Evolutionary conservation across 2,329 filamentous ascomycete genomes (phyloP), one percentile per base, ranked within the genome.

Genomic region (Paramyrothecium roridum): DNA sequence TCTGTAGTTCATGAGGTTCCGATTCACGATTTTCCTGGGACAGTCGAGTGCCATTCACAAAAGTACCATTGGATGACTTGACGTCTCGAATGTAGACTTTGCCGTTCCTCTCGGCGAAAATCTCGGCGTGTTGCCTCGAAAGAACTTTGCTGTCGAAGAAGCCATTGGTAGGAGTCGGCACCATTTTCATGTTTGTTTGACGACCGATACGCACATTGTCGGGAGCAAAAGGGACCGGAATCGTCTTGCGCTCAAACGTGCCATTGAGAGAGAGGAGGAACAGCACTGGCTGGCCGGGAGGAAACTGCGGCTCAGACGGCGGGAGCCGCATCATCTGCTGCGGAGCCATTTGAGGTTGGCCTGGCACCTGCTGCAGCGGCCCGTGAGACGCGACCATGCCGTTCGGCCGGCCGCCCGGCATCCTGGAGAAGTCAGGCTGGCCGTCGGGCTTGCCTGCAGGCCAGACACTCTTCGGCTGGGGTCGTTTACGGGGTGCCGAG

Each of bases 131-230:
- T 70, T 97, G 92, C 65, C 95, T 84, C 43, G 95, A 98, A 22
- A 99, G 82, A 23, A 99, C 95, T 73, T 99, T 99, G 52, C 93
- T 98, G 72, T 99, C 95, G 67, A 99, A 99, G 73, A 90, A 99
- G 37, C 95, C 95, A 73, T 99, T 99, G 57, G 87, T 76, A 1
- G 91, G 87, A 1, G 93, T 96, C 0, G 95, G 95, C 13, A 96
- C 84, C 0, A 95, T 98, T 74, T 96, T 98, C 61, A 91, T 90
- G 72, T 99, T 99, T 20, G 95, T 99, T 74, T 99, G 95, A 50
- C 95, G 89, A 48, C 95, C 95, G 67, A 99, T 96, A 59, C 92
- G 87, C 51, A 99, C 80, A 45, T 90, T 89, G n/a, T 98, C 93
- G n/a, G 95, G 95, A 60, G 85, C 90, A 70, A 90, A 96, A 1